phyloP scores from a whole-genome alignment of 2,329 filamentous ascomycete species.

The Orbilia javanica region DNA sequence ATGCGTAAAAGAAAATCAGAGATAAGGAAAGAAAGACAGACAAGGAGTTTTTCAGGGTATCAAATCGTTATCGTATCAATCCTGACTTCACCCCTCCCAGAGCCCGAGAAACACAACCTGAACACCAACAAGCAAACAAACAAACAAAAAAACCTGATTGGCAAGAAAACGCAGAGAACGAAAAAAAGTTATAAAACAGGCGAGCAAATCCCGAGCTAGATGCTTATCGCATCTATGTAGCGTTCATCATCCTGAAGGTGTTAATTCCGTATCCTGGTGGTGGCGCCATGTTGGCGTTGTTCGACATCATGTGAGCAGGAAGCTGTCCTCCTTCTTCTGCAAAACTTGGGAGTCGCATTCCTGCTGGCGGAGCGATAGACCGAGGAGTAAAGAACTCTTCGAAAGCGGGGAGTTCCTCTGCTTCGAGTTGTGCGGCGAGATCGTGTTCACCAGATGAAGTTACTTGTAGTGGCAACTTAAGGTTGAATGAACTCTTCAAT shows the following conservation, averaged over 20 bases:
- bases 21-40: constrained; percentile 3
- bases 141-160: neutral
- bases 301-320: constrained; percentile 55
- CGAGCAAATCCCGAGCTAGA: neutral
- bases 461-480: constrained; percentile 62
- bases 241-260: constrained; percentile 31
- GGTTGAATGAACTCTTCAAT: constrained; percentile 52
- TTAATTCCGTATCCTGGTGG: constrained; percentile 48
- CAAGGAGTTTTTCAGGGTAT: constrained; percentile 22
- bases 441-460: constrained; percentile 24
- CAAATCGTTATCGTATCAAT: constrained; percentile 31
- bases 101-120: neutral
- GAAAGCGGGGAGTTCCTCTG: constrained; percentile 48
- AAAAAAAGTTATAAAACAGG: neutral
- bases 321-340: constrained; percentile 44
- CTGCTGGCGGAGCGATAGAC: constrained; percentile 56
- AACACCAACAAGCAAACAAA: constrained; percentile 10
- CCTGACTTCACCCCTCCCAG: constrained; percentile 1
- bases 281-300: constrained; percentile 49
- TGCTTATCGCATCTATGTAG: constrained; percentile 19
- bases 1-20: neutral
- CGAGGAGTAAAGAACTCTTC: constrained; percentile 61
- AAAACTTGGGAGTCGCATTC: constrained; percentile 37
- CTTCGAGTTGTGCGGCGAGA: constrained; percentile 47
- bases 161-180: neutral